phyloP scores from a whole-genome alignment of 1,139 yeast species.

The Taiozyma sp. region DNA sequence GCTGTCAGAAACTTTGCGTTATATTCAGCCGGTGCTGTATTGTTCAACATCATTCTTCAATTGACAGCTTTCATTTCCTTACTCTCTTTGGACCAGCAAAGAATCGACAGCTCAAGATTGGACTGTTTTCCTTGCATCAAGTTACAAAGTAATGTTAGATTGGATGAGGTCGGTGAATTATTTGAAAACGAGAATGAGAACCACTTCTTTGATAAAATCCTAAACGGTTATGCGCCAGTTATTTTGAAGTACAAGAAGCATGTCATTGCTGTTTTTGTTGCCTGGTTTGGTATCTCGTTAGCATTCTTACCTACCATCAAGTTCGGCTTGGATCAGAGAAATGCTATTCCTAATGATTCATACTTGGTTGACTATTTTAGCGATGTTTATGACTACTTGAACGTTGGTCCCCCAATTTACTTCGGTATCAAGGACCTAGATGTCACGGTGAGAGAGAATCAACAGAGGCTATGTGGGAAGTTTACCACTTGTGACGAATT shows the following conservation, averaged over 20 bases:
- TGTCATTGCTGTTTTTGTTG: slow-evolving; percentile 49
- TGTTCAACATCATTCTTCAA: slow-evolving; percentile 73
- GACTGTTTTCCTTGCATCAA: slow-evolving; percentile 56
- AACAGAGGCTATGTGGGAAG: slow-evolving; percentile 79
- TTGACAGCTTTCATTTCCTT: slow-evolving; percentile 78
- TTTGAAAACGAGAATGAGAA: slow-evolving; percentile 22
- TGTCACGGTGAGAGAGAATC: slow-evolving; percentile 54
- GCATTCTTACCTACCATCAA: slow-evolving; percentile 63
- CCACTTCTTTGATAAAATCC: slow-evolving; percentile 32
- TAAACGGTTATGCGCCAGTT: slow-evolving; percentile 52
- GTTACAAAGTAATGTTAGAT: slow-evolving; percentile 14
- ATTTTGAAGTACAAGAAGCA: slow-evolving; percentile 46
- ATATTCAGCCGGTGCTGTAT: slow-evolving; percentile 84
- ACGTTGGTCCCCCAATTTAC: slow-evolving; percentile 90
- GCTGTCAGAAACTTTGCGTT: slow-evolving; percentile 92
- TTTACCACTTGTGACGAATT: slow-evolving; percentile 78
- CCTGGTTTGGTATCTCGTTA: slow-evolving; percentile 65
- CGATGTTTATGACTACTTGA: slow-evolving; percentile 67
- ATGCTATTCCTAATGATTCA: slow-evolving; percentile 82
- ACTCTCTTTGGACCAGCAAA: slow-evolving; percentile 59
- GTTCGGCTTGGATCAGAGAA: slow-evolving; percentile 83
- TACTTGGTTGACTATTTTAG: slow-evolving; percentile 76
- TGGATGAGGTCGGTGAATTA: slow-evolving; percentile 20
- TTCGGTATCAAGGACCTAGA: slow-evolving; percentile 69
- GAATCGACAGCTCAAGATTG: slow-evolving; percentile 54